These are phyloP conservation scores for Wickerhamomyces sp. DNA, from an alignment of 1,139 yeast genomes.

Conservation along the genomic window DNA sequence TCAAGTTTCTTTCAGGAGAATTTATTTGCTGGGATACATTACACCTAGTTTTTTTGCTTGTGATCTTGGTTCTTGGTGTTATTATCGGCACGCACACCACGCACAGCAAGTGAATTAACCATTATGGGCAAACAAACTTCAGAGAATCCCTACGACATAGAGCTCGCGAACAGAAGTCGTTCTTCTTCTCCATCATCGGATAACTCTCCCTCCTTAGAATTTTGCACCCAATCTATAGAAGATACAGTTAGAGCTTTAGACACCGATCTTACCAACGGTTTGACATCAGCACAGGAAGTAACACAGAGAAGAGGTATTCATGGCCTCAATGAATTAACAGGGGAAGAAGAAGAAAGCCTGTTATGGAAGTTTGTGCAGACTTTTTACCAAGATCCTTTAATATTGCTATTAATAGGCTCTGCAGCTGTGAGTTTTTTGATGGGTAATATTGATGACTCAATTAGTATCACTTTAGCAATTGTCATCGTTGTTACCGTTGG, in stretches of 20 bases:
- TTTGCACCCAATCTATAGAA: slow-evolving; percentile 52
- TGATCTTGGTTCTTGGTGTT: too few relatives aligned
- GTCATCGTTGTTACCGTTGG: slow-evolving; percentile 92
- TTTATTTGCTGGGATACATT: too few relatives aligned
- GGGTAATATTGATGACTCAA: slow-evolving; percentile 93
- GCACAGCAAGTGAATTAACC: too few relatives aligned
- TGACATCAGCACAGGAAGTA: slow-evolving; percentile 65
- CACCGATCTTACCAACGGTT: slow-evolving; percentile 57
- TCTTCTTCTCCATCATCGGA: too few relatives aligned
- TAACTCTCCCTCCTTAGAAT: slow-evolving; percentile 33
- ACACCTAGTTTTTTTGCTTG: too few relatives aligned
- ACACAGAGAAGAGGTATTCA: slow-evolving; percentile 64
- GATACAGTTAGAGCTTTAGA: slow-evolving; percentile 59
- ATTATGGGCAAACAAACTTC: too few relatives aligned
- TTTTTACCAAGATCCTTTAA: slow-evolving; percentile 86
- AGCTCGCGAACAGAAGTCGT: too few relatives aligned
- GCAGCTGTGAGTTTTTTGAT: slow-evolving; percentile 79
- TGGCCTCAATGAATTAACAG: slow-evolving; percentile 70
- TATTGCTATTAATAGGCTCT: slow-evolving; percentile 79
- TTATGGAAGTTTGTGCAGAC: slow-evolving; percentile 65
- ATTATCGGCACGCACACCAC: too few relatives aligned
- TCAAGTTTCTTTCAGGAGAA: too few relatives aligned
- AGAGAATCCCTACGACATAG: too few relatives aligned
- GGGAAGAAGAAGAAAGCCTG: slow-evolving; percentile 74
- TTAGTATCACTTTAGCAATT: slow-evolving; percentile 84